Base-by-base conservation (phyloP, 306 rosid genomes). In the Sindora glabra region DNA sequence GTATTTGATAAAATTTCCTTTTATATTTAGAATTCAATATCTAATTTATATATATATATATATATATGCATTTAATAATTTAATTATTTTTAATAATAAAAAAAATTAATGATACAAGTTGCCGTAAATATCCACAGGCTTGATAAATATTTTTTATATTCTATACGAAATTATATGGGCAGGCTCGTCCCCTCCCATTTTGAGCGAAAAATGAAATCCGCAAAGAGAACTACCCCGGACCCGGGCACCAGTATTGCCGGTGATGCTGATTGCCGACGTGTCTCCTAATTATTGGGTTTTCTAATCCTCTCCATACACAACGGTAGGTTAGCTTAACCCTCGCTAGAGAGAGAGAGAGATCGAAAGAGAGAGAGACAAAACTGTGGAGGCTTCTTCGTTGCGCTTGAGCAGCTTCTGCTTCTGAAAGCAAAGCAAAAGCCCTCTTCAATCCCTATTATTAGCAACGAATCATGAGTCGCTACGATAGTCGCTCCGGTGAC, bases 401-500 rank as follows among this genome's bases (percentile, higher is more conserved):
- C 8, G 50, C 50, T 26, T 36, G 24, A 17, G 16, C 26, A 19
- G 37, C 50, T 8, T 37, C 69, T 49, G 48, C 53, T 52, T 57
- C 79, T 71, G 62, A 74, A 80, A 21, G 2, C 12, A 48, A 80
- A 21, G 2, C 12, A 48, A 73, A 26, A 1, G 25, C 52, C 11
- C 12, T 36, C 49, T 45, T 18, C 45, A 17, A 38, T 33, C 33
- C 64, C 38, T 13, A 50, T 34, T 41, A 10, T 48, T 50, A 17
- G 23, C 6, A 5, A 37, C 67, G 24, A 60, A 52, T 39, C 75
- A 92, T 89, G 96, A 92, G 97, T 76, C 97, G 95, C 78, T 86
- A 92, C 69, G 99, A 92, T 53, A 84, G 84, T 67, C 99, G 95
- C 83, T 78, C 94, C 76, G 87, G 80, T 42, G 99, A 92, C 88